Evolutionary conservation across 2,329 filamentous ascomycete genomes (phyloP).

Genomic region (Aspergillus versicolor): DNA sequence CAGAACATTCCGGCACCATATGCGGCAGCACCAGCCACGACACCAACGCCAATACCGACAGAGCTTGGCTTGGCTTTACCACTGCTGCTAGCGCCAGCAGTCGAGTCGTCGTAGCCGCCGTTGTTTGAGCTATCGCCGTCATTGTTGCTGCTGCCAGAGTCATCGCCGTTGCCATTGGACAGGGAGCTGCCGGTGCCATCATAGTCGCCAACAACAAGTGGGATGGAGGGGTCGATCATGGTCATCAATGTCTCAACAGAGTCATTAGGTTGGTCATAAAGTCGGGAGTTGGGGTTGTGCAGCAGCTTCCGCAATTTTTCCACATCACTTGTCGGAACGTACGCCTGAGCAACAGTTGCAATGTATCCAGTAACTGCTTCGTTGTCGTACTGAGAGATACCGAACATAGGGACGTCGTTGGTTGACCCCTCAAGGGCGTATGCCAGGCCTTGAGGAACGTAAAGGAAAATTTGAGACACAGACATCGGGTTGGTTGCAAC

Average conservation of each 20-base stretch:
- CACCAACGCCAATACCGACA: conserved; percentile 71
- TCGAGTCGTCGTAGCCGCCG: conserved; percentile 38
- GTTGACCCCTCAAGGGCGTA: conserved; percentile 55
- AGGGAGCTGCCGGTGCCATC: conserved; percentile 43
- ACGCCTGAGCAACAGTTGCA: conserved; percentile 75
- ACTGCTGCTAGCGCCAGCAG: conserved; percentile 50
- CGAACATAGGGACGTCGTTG: conserved; percentile 63
- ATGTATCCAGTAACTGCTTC: conserved; percentile 67
- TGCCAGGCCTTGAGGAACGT: conserved; percentile 69
- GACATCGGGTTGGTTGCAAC: conserved; percentile 70
- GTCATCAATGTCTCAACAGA: conserved; percentile 72
- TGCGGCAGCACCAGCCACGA: conserved; percentile 74
- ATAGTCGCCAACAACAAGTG: conserved; percentile 56
- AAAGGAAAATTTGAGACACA: conserved; percentile 80
- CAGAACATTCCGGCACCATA: conserved; percentile 95
- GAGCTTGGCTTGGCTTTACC: conserved; percentile 46
- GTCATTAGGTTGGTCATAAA: conserved; percentile 69
- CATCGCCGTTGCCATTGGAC: conserved; percentile 32
- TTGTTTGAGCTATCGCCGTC: conserved; percentile 38
- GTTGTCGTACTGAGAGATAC: conserved; percentile 76
- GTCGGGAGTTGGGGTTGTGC: conserved; percentile 65
- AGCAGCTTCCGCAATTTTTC: conserved; percentile 68
- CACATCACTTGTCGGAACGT: conserved; percentile 71
- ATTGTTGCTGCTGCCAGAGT: conserved; percentile 38
- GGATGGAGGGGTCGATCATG: conserved; percentile 82